phyloP scores from a whole-genome alignment of 495 filamentous ascomycete species.

The Aspergillus incahuasiensis region DNA sequence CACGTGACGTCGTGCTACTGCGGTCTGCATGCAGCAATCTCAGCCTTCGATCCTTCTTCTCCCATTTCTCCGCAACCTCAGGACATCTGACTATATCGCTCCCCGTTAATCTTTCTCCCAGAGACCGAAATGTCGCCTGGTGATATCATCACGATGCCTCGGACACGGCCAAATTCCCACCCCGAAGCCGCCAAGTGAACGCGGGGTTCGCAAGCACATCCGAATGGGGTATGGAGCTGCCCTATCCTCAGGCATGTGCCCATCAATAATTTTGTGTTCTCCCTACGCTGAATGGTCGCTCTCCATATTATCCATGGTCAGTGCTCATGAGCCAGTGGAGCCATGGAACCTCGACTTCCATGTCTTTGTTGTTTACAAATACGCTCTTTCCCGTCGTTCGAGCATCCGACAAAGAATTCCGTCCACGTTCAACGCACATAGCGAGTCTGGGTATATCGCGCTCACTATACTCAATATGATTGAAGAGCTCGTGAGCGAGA shows the following conservation, averaged over 20 bases:
- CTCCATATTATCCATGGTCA: not conserved
- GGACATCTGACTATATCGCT: not conserved
- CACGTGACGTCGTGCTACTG: too few species aligned
- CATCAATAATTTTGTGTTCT: not conserved
- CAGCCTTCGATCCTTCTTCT: not conserved
- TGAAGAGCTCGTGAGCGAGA: constrained; percentile 26
- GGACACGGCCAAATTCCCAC: not conserved
- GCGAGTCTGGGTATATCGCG: not conserved
- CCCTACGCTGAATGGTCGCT: not conserved
- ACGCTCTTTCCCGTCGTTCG: not conserved
- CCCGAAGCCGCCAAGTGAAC: constrained; percentile 1
- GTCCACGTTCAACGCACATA: not conserved
- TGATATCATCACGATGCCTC: constrained; percentile 8
- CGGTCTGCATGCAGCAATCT: too few species aligned
- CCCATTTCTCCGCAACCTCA: not conserved
- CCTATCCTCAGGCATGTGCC: constrained; percentile 4
- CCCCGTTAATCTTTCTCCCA: not conserved
- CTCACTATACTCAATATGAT: constrained; percentile 27
- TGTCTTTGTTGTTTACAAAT: not conserved
- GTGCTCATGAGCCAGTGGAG: not conserved
- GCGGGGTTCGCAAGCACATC: constrained; percentile 33
- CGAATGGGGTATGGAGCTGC: constrained; percentile 18
- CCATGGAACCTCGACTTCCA: not conserved
- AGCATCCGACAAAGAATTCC: not conserved
- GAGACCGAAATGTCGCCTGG: not conserved